Evolutionary conservation across 345 rosid genomes (phyloP).

Genomic region (Durio zibethinus): DNA sequence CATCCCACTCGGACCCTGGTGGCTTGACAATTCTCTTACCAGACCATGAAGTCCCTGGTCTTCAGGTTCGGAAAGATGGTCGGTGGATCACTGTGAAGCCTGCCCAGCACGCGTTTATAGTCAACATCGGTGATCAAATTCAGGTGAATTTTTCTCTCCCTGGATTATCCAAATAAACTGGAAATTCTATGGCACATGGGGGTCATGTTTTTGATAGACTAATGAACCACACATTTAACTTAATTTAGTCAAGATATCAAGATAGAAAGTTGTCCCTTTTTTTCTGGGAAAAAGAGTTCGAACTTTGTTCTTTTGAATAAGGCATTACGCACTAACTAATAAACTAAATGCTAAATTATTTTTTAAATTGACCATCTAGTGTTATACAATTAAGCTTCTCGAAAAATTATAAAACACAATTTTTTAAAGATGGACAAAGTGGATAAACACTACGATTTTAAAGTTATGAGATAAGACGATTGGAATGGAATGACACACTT

Average conservation of each 20-base stretch:
- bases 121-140: constrained; percentile 91
- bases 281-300: no score
- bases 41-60: constrained; percentile 67
- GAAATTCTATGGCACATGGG: background rate
- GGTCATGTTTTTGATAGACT: background rate
- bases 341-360: background rate
- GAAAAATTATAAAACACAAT: background rate
- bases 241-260: background rate
- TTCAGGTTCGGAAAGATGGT: constrained; percentile 63
- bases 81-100: constrained; percentile 91
- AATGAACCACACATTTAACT: background rate
- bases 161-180: background rate
- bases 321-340: background rate
- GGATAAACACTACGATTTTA: constrained; percentile 9
- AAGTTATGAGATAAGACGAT: background rate
- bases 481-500: background rate
- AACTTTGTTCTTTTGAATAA: no score
- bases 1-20: constrained; percentile 92
- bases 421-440: background rate
- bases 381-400: background rate
- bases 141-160: constrained; percentile 45
- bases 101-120: constrained; percentile 68
- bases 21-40: constrained; percentile 84
- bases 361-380: background rate
- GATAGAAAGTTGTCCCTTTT: background rate